These are phyloP conservation scores for Priceomyces carsonii DNA, from an alignment of 805 yeast species.

Conservation along the genomic window DNA sequence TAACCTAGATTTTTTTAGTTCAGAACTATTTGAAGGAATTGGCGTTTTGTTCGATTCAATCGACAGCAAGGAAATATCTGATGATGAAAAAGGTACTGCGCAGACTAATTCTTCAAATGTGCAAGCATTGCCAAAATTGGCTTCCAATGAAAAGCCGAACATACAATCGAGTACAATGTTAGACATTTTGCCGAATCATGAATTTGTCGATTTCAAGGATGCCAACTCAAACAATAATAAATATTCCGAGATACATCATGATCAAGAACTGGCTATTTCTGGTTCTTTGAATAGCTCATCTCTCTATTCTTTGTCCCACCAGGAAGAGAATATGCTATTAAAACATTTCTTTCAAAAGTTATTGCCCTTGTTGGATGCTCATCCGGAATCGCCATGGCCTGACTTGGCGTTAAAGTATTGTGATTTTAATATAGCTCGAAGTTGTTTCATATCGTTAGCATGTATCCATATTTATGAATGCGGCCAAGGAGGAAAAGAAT, in stretches of 20 bases:
- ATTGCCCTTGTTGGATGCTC: slow-evolving; percentile 56
- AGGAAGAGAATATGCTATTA: slow-evolving; percentile 56
- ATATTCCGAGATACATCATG: slow-evolving; percentile 1
- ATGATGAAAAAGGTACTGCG: not conserved
- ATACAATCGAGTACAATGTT: not conserved
- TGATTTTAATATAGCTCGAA: slow-evolving; percentile 56
- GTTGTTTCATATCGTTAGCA: slow-evolving; percentile 57
- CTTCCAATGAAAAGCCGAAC: not conserved
- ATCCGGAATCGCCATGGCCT: slow-evolving; percentile 64
- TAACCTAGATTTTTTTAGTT: slow-evolving; percentile 22
- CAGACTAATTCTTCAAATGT: not conserved
- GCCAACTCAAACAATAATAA: not conserved
- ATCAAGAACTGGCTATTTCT: slow-evolving; percentile 4
- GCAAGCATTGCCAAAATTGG: not conserved
- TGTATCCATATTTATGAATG: slow-evolving; percentile 60
- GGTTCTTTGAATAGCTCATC: slow-evolving; percentile 5
- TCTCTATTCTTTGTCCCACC: slow-evolving; percentile 27
- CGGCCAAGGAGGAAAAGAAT: slow-evolving; percentile 49
- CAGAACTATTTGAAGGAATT: slow-evolving; percentile 25
- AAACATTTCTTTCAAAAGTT: slow-evolving; percentile 57
- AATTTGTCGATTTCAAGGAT: not conserved
- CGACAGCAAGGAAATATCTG: not conserved
- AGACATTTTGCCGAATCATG: not conserved
- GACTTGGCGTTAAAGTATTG: slow-evolving; percentile 57
- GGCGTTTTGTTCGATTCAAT: slow-evolving; percentile 18